Conservation (phyloP, 768 basidiomycete genomes). For the Mycena olivaceomarginata region DNA sequence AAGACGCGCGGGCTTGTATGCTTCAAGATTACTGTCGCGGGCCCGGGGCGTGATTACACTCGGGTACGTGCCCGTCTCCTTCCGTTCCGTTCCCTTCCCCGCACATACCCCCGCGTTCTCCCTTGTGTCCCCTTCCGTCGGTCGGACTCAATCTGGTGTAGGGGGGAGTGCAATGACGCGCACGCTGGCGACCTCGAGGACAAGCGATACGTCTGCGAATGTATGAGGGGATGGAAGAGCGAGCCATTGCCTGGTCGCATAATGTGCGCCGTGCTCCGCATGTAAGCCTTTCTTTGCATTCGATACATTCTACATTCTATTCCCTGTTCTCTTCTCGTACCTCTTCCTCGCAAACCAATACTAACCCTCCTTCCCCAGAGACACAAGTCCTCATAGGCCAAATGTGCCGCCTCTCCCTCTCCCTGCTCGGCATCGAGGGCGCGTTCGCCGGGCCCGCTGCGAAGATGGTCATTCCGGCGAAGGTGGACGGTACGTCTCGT, state of each 20-base stretch:
- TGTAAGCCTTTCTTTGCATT: too few species aligned
- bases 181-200: too few species aligned
- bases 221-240: too few species aligned
- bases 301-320: too few species aligned
- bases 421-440: constrained; percentile 96
- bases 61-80: constrained; percentile 77
- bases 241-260: too few species aligned
- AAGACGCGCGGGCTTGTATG: constrained; percentile 89
- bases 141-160: constrained; percentile 68
- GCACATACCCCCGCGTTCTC: too few species aligned
- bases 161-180: too few species aligned
- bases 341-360: background rate
- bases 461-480: constrained; percentile 97
- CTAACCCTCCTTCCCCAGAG: background rate
- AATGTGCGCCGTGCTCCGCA: too few species aligned
- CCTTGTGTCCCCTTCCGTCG: constrained; percentile 66
- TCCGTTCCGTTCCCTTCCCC: constrained; percentile 42
- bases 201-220: too few species aligned
- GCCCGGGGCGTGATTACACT: constrained; percentile 93
- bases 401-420: constrained; percentile 93
- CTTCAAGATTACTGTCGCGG: constrained; percentile 88
- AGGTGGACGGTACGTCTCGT: constrained; percentile 43
- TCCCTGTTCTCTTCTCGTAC: background rate
- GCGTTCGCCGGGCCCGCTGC: constrained; percentile 90
- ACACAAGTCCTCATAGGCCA: constrained; percentile 87